Percentiles rank a stretch among this genome's conserved stretches.
Evolutionary conservation across 805 yeast genomes (phyloP).

Genomic region (Myxozyma monticola): DNA sequence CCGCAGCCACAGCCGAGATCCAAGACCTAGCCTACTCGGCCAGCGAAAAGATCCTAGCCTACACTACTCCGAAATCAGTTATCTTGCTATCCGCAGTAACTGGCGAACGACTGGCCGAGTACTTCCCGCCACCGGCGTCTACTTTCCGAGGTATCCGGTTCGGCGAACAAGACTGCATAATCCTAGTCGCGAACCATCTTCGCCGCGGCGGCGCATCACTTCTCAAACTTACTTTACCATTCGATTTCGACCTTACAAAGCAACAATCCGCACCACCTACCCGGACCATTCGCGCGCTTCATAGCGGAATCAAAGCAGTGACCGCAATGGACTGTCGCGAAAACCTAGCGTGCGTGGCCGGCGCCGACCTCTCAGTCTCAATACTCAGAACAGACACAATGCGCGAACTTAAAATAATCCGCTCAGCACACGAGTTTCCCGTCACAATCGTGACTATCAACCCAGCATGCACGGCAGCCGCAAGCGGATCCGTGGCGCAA

Average conservation of each 20-base stretch:
- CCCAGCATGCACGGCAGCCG: constrained; percentile 64
- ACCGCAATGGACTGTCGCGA: constrained; percentile 52
- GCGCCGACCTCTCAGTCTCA: constrained; percentile 65
- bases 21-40: constrained; percentile 68
- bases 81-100: constrained; percentile 53
- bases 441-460: constrained; percentile 72
- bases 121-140: constrained; percentile 21
- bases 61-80: constrained; percentile 57
- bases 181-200: constrained; percentile 18
- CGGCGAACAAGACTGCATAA: constrained; percentile 5
- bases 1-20: constrained; percentile 42
- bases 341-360: constrained; percentile 56
- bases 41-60: constrained; percentile 63
- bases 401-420: constrained; percentile 50
- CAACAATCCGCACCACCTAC: constrained; percentile 18
- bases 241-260: constrained; percentile 13
- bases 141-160: constrained; percentile 24
- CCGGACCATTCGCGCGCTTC: constrained; percentile 17
- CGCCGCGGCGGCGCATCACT: constrained; percentile 25
- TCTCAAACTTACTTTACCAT: constrained; percentile 17
- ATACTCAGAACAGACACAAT: constrained; percentile 57
- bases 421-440: constrained; percentile 73
- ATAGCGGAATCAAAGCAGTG: constrained; percentile 38
- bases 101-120: constrained; percentile 39
- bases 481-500: constrained; percentile 76